These are phyloP conservation scores for Agaricus blazei DNA, from an alignment of 768 basidiomycete genomes.

Conservation along the genomic window DNA sequence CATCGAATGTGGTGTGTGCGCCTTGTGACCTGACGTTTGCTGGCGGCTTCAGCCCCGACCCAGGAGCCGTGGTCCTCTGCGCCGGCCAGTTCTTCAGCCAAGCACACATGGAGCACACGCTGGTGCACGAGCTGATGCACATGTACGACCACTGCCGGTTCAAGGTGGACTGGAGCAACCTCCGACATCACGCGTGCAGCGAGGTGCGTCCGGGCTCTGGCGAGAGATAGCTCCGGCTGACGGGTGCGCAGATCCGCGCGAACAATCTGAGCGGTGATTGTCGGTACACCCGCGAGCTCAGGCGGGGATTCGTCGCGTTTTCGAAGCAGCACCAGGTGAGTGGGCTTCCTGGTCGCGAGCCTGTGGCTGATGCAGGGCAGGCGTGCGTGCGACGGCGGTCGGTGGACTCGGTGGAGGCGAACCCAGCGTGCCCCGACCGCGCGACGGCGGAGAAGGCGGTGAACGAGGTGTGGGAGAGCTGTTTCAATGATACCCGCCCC, in stretches of 20 bases:
- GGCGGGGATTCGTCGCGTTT: conserved; percentile 71
- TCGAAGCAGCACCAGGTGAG: conserved; percentile 92
- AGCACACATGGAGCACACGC: conserved; percentile 87
- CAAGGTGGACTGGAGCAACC: conserved; percentile 86
- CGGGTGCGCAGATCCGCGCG: conserved; percentile 73
- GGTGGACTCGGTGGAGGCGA: conserved; percentile 71
- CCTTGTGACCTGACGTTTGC: conserved; percentile 72
- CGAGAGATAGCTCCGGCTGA: neutral
- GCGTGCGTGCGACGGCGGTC: conserved; percentile 89
- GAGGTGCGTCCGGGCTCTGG: conserved; percentile 56
- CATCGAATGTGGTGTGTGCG: conserved; percentile 73
- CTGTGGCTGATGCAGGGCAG: conserved; percentile 30
- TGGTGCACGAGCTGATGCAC: conserved; percentile 92
- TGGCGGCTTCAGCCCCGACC: conserved; percentile 79
- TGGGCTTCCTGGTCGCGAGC: conserved; percentile 8
- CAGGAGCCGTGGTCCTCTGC: conserved; percentile 80
- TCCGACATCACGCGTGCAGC: conserved; percentile 94
- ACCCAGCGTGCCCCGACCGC: conserved; percentile 72
- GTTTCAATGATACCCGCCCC: conserved; percentile 90
- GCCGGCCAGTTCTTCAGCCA: conserved; percentile 78
- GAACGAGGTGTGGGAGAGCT: conserved; percentile 97
- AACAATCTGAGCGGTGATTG: conserved; percentile 95
- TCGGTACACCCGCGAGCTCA: conserved; percentile 75
- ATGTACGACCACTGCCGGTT: conserved; percentile 96
- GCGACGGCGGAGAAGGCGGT: conserved; percentile 84